phyloP scores from a whole-genome alignment of 306 rosid genomes.

The Acacia acuminata region DNA sequence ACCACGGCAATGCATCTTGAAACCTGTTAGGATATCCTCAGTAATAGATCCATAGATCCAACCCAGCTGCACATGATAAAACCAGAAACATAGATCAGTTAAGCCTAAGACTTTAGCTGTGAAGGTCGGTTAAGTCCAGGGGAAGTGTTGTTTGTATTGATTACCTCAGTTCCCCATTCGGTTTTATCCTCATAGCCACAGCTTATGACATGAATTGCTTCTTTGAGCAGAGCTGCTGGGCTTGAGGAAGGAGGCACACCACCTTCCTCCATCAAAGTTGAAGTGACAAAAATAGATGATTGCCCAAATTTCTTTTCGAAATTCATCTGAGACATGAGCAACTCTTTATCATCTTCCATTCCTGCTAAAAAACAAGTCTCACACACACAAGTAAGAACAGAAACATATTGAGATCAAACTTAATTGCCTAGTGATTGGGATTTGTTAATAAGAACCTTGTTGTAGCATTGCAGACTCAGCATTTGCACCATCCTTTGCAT shows the following conservation, averaged over 20 bases:
- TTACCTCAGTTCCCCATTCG: conserved; percentile 96
- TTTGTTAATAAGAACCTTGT: conserved; percentile 44
- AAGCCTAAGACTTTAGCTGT: neutral
- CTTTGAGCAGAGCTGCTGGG: conserved; percentile 85
- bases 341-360: conserved; percentile 73
- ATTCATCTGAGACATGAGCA: conserved; percentile 89
- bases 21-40: conserved; percentile 93
- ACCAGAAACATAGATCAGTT: conserved; percentile 1
- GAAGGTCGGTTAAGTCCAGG: neutral
- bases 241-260: conserved; percentile 94
- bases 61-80: conserved; percentile 67
- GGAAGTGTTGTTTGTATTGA: conserved; percentile 9
- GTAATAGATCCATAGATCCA: conserved; percentile 98
- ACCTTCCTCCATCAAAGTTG: conserved; percentile 89
- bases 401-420: neutral
- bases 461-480: conserved; percentile 65
- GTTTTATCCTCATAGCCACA: conserved; percentile 98
- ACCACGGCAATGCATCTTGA: conserved; percentile 99
- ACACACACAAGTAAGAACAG: conserved; percentile 3
- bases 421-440: conserved; percentile 16
- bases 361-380: conserved; percentile 39
- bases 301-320: conserved; percentile 92
- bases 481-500: conserved; percentile 58
- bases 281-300: conserved; percentile 91
- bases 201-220: conserved; percentile 92